Evolutionary conservation across 2,329 filamentous ascomycete genomes (phyloP).

Genomic region (Orbilia brochopaga): DNA sequence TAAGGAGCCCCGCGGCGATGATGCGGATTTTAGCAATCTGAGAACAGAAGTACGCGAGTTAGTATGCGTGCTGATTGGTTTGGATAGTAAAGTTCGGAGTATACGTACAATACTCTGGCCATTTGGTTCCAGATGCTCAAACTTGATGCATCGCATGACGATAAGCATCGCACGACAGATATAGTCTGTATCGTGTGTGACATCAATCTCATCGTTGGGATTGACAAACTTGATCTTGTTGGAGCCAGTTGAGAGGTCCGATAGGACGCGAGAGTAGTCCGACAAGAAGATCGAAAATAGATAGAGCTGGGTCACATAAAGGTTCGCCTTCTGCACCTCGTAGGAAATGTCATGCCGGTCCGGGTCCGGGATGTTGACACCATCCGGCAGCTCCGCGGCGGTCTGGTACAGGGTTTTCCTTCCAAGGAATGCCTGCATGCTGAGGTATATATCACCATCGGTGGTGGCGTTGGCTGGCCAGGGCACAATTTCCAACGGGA

Average conservation of each 20-base stretch:
- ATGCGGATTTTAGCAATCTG: conserved; percentile 50
- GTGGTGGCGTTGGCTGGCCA: conserved; percentile 47
- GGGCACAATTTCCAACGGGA: conserved; percentile 44
- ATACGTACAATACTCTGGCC: conserved; percentile 50
- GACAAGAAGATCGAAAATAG: conserved; percentile 47
- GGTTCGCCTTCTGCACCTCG: conserved; percentile 49
- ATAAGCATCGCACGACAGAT: conserved; percentile 50
- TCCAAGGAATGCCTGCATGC: conserved; percentile 48
- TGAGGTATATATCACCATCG: conserved; percentile 48
- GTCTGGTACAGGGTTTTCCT: conserved; percentile 46
- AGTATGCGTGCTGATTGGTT: too few species aligned
- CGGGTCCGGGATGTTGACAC: conserved; percentile 47
- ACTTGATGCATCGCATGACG: conserved; percentile 47
- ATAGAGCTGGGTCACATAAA: conserved; percentile 48
- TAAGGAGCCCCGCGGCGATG: conserved; percentile 45
- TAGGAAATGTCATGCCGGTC: conserved; percentile 47
- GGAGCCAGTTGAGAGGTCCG: conserved; percentile 23
- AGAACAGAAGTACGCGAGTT: neutral
- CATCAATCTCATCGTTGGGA: conserved; percentile 42
- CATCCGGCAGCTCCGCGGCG: conserved; percentile 40
- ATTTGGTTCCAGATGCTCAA: conserved; percentile 48
- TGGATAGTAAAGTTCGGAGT: conserved; percentile 9
- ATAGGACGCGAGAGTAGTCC: conserved; percentile 42
- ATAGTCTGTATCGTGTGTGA: conserved; percentile 46
- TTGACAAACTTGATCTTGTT: conserved; percentile 47